Evolutionary conservation across 495 filamentous ascomycete genomes (phyloP), one percentile per base, ranked within the genome.

Genomic region (Penicillium bialowiezense): DNA sequence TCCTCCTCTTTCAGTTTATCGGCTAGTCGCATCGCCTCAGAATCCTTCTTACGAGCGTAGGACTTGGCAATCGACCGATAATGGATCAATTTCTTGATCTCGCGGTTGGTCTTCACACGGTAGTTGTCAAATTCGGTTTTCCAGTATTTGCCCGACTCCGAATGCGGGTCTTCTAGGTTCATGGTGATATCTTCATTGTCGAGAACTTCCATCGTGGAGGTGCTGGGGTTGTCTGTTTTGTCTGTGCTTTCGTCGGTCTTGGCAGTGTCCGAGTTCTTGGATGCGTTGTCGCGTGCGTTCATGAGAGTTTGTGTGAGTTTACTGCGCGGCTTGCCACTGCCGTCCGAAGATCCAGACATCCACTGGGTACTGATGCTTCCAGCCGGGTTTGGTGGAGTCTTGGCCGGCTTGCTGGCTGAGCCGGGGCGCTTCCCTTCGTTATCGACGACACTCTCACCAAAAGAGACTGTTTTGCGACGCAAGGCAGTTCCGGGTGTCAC

Each of bases 141-240:
- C 93, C 93, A 98, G 67, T 92, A 96, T 62, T 85, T 85, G 2
- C 91, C 91, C 2, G 90, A 95, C 54, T 85, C 80, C 2, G 90
- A 95, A 33, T 83, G 81, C 4, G 93, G 91, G 36, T 88, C 82
- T 41, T 85, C 81, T 42, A 95, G 70, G 63, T 97, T 91, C 31
- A 85, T 68, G 0, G 89, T 93, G 14, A 59, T 42, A 18, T 82
- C 65, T 45, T 95, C 88, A 28, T 74, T 71, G 14, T 49, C 51
- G 14, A 59, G 44, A 1, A 63, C 60, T 44, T 67, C 56, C 14
- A 58, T 40, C 8, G 40, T 15, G 41, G 42, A 17, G 36, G n/a
- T n/a, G n/a, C n/a, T n/a, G n/a, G n/a, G 19, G 5, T 29, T 26
- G 31, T 43, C 53, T 8, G 55, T 8, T 28, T 55, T 51, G 10